phyloP scores from a whole-genome alignment of 768 basidiomycete genomes.

The Russula ochroleuca region DNA sequence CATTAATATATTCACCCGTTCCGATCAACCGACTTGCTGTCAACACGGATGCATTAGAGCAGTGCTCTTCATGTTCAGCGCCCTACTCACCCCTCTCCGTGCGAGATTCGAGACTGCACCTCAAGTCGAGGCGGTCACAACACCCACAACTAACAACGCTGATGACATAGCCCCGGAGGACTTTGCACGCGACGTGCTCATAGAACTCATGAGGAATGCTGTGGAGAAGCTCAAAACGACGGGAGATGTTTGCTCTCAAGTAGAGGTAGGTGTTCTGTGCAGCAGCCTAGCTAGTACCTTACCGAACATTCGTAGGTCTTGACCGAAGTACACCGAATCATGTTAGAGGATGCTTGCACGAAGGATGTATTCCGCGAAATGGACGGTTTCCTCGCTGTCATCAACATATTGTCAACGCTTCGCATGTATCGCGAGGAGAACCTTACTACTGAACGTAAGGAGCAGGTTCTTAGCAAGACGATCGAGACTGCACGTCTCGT shows the following conservation, averaged over 20 bases:
- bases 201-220: constrained; percentile 64
- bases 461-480: constrained; percentile 37
- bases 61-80: constrained; percentile 33
- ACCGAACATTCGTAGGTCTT: constrained; percentile 45
- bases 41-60: constrained; percentile 16
- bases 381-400: constrained; percentile 74
- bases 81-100: constrained; percentile 36
- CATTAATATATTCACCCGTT: background rate
- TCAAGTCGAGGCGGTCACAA: constrained; percentile 13
- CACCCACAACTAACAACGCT: constrained; percentile 30
- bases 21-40: background rate
- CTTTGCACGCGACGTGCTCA: constrained; percentile 66
- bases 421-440: constrained; percentile 36
- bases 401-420: constrained; percentile 65
- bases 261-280: constrained; percentile 45
- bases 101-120: constrained; percentile 33
- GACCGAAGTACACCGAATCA: constrained; percentile 60
- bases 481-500: constrained; percentile 56
- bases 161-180: constrained; percentile 54
- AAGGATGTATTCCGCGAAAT: constrained; percentile 76
- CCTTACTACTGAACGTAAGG: constrained; percentile 39
- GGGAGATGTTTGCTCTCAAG: constrained; percentile 42
- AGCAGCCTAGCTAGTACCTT: constrained; percentile 1
- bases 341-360: constrained; percentile 60
- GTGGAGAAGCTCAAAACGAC: constrained; percentile 66